A percentile compares a stretch with the other conserved stretches of the same genome.
phyloP scores from a whole-genome alignment of 768 basidiomycete species.

The Leccinum sublutescens region DNA sequence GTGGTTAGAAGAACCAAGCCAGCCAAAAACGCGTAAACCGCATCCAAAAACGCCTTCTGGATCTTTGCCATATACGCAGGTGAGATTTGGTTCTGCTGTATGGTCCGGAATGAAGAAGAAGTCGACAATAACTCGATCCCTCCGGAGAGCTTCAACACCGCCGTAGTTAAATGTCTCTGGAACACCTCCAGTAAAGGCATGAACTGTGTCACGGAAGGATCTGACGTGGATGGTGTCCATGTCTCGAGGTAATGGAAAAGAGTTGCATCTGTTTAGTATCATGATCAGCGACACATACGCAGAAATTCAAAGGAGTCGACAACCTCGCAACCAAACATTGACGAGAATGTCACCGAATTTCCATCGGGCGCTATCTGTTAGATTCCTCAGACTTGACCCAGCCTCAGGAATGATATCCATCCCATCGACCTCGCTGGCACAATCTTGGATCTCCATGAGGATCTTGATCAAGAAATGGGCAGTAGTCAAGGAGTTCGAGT shows the following conservation, averaged over 20 bases:
- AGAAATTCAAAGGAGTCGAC: conserved; percentile 14
- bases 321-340: conserved; percentile 81
- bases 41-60: conserved; percentile 81
- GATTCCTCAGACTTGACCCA: conserved; percentile 59
- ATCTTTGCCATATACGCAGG: conserved; percentile 70
- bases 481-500: conserved; percentile 81
- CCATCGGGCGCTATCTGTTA: conserved; percentile 85
- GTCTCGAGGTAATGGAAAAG: conserved; percentile 81
- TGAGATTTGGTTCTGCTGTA: conserved; percentile 61
- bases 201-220: conserved; percentile 69
- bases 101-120: conserved; percentile 47
- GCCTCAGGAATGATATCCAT: conserved; percentile 83
- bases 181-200: conserved; percentile 76
- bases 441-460: conserved; percentile 83
- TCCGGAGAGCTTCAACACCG: conserved; percentile 78
- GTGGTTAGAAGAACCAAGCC: conserved; percentile 80
- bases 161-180: conserved; percentile 73
- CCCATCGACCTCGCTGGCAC: conserved; percentile 71
- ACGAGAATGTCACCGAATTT: conserved; percentile 82
- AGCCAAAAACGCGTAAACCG: conserved; percentile 81
- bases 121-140: conserved; percentile 58
- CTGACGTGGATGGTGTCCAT: conserved; percentile 68
- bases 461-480: conserved; percentile 78
- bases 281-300: conserved; percentile 4
- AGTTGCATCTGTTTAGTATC: conserved; percentile 63